Conservation (phyloP, 179 eudicot genomes). For the Heliamphora pulchella region DNA sequence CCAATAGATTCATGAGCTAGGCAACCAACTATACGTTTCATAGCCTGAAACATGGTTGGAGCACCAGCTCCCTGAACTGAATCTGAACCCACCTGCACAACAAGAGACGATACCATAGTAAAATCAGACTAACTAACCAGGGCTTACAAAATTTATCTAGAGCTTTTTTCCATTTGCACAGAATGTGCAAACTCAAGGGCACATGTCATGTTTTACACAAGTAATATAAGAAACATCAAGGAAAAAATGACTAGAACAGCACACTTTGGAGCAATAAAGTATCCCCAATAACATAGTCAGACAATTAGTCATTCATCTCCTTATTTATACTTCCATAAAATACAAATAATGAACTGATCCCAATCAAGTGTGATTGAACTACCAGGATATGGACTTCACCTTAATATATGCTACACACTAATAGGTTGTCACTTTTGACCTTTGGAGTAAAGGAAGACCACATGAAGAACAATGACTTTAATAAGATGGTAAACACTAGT, state of each 20-base stretch:
- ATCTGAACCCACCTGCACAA: constrained; percentile 76
- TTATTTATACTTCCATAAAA: background rate
- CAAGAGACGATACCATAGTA: background rate
- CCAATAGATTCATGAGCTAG: constrained; percentile 47
- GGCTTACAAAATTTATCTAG: background rate
- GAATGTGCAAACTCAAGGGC: background rate
- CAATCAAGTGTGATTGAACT: background rate
- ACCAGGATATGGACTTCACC: background rate
- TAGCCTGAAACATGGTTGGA: constrained; percentile 93
- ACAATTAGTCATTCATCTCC: constrained; percentile 3
- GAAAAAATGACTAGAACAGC: background rate
- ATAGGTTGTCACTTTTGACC: background rate
- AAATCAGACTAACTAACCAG: background rate
- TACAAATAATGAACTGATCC: background rate
- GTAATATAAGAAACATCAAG: background rate
- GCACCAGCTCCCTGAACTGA: constrained; percentile 99
- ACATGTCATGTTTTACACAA: background rate
- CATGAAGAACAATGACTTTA: background rate
- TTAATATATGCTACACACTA: background rate
- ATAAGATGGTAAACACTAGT: background rate
- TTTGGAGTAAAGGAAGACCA: background rate
- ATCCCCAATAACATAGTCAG: background rate
- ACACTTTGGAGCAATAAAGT: background rate
- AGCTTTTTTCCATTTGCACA: background rate
- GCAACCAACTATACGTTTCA: constrained; percentile 74